Evolutionary conservation across 768 basidiomycete species (phyloP).

Genomic region (Cubamyces sp.): DNA sequence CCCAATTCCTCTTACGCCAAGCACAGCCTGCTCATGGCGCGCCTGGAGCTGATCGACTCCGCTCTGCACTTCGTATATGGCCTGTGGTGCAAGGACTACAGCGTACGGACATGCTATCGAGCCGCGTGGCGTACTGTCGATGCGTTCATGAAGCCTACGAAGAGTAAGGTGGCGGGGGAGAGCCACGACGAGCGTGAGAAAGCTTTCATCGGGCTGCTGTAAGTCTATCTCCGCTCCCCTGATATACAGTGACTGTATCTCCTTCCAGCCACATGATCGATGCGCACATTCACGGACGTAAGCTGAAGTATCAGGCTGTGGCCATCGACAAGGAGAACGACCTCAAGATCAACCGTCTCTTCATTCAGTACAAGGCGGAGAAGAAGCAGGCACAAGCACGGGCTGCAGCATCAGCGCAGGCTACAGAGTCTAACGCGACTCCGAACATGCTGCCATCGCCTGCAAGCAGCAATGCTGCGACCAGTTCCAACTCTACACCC

Average conservation of each 20-base stretch:
- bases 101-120: constrained; percentile 53
- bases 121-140: constrained; percentile 72
- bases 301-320: constrained; percentile 46
- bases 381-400: constrained; percentile 18
- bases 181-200: constrained; percentile 52
- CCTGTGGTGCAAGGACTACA: constrained; percentile 77
- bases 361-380: constrained; percentile 17
- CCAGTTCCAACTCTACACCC: constrained; percentile 80
- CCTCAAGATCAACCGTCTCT: constrained; percentile 16
- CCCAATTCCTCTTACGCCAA: constrained; percentile 74
- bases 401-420: constrained; percentile 11
- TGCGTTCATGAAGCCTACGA: constrained; percentile 73
- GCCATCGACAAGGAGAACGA: constrained; percentile 29
- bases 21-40: constrained; percentile 73
- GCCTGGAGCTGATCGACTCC: constrained; percentile 80
- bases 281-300: constrained; percentile 66
- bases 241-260: constrained; percentile 17
- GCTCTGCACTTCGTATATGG: constrained; percentile 84
- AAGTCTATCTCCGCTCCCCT: constrained; percentile 41
- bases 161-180: constrained; percentile 62
- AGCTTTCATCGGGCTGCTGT: constrained; percentile 81
- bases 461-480: constrained; percentile 63
- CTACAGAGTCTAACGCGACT: constrained; percentile 8
- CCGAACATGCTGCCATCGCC: constrained; percentile 83
- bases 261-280: constrained; percentile 74